Percentiles rank a stretch among this genome's conserved stretches.
These are phyloP conservation scores for Dryadomyces quercus-mongolicae DNA, from an alignment of 2,329 filamentous ascomycete species.

Conservation along the genomic window DNA sequence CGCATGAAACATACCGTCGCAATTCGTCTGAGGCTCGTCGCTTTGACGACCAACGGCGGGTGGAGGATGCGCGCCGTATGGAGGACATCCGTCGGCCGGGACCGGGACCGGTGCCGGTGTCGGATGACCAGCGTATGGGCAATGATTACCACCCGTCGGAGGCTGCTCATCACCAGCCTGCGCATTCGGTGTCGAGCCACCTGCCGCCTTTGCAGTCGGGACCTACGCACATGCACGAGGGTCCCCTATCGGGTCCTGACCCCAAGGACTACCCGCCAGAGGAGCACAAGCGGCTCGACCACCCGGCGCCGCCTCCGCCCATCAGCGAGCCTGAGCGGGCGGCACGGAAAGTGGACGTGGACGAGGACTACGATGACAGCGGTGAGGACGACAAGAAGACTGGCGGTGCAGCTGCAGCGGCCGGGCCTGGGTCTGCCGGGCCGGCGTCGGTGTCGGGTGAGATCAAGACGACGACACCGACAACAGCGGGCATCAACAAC, in stretches of 20 bases:
- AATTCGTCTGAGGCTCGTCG: conserved; percentile 64
- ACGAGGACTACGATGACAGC: conserved; percentile 95
- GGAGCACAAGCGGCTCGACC: conserved; percentile 42
- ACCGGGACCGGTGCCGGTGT: conserved; percentile 3
- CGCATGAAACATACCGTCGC: conserved; percentile 57
- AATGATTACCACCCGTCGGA: conserved; percentile 88
- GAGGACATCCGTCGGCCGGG: conserved; percentile 41
- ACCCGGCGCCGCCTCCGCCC: conserved; percentile 31
- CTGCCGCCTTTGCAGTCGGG: conserved; percentile 53
- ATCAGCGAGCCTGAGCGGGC: conserved; percentile 68
- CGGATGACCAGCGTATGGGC: conserved; percentile 53
- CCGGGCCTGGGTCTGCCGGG: conserved; percentile 12
- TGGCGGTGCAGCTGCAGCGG: conserved; percentile 11
- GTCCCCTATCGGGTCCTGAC: conserved; percentile 27
- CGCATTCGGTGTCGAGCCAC: conserved; percentile 44
- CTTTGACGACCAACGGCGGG: conserved; percentile 49
- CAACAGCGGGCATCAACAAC: conserved; percentile 35
- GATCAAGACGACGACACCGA: conserved; percentile 38
- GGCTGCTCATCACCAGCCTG: conserved; percentile 71
- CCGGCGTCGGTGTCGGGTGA: conserved; percentile 34
- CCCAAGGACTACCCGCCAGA: conserved; percentile 41
- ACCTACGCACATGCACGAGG: conserved; percentile 41
- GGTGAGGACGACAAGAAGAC: conserved; percentile 71
- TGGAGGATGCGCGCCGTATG: conserved; percentile 46
- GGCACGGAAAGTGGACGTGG: conserved; percentile 89